Base-by-base conservation (phyloP, 345 rosid species). In the Populus tremula region DNA sequence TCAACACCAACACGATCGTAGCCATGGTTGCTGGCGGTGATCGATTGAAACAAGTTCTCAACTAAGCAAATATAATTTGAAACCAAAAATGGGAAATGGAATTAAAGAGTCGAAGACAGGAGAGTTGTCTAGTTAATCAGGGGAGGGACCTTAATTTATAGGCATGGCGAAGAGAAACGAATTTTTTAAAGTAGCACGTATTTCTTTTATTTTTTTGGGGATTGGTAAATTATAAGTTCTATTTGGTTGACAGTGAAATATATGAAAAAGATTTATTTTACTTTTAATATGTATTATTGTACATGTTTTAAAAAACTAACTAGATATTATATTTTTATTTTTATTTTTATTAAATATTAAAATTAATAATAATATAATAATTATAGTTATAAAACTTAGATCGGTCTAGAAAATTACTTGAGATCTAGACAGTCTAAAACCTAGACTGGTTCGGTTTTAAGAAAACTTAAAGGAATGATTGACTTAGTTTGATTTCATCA, bases 1-100 rank as follows among this genome's bases (percentile, higher is more conserved):
- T 41, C 49, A 86, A 2, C 23, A 75, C 43, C 81, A 41, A 75
- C 87, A 76, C 31, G 77, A 39, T 79, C 88, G 68, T 41, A 49
- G 74, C 74, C 67, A 23, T 67, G 66, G 56, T 23, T 78, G 77
- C 11, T 76, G 79, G 72, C 33, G 67, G 38, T 18, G 29, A 56
- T 45, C 20, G 0, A 9, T 31, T 43, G 3, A 63, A 63, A 4
- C 67, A 29, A 4, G 31, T 23, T 63, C 66, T n/a, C 31, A 67
- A 21, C 38, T 27, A 27, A 27, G 38, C 69, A 23, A 33, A 66
- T 7, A 36, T 39, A 66, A 39, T 5, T 12, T 9, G 16, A 25
- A 36, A 63, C 67, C 11, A 6, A 20, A 66, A 20, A 66, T 9
- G 25, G 63, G 27, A 23, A 4, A 59, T n/a, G 23, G 1, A 59